phyloP scores from a whole-genome alignment of 192 early-diverging fungal genomes.

The Coemansia sp. region DNA sequence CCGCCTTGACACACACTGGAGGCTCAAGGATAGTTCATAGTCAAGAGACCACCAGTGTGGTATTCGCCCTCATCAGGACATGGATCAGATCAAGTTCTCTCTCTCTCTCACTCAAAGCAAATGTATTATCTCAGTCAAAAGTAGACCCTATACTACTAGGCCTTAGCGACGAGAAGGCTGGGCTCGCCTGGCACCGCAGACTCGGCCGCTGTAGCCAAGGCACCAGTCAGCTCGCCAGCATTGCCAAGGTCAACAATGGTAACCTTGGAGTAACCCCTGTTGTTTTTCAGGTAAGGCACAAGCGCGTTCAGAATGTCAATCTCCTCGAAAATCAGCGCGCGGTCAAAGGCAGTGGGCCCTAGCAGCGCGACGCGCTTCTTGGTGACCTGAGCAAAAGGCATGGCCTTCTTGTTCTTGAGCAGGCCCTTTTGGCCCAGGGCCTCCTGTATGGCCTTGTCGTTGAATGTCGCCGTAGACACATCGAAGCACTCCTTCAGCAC shows the following conservation, averaged over 20 bases:
- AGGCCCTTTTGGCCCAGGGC: conserved; percentile 70
- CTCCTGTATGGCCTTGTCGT: conserved; percentile 75
- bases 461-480: conserved; percentile 62
- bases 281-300: conserved; percentile 62
- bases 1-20: neutral
- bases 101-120: neutral
- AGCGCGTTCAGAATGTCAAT: conserved; percentile 63
- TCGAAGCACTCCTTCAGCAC: conserved; percentile 67
- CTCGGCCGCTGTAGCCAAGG: conserved; percentile 37
- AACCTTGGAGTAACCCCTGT: conserved; percentile 63
- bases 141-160: neutral
- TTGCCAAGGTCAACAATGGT: conserved; percentile 52
- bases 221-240: conserved; percentile 39
- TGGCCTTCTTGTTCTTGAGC: conserved; percentile 94
- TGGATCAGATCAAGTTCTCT: neutral
- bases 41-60: neutral
- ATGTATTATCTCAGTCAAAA: neutral
- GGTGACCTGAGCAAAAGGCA: conserved; percentile 93
- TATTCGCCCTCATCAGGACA: neutral
- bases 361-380: conserved; percentile 77
- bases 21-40: neutral
- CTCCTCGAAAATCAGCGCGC: conserved; percentile 85
- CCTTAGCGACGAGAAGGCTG: conserved; percentile 42
- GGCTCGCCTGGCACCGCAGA: conserved; percentile 55
- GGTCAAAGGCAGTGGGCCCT: conserved; percentile 78